Evolutionary conservation across 768 basidiomycete genomes (phyloP).

Genomic region (Leccinum disarticulatum): DNA sequence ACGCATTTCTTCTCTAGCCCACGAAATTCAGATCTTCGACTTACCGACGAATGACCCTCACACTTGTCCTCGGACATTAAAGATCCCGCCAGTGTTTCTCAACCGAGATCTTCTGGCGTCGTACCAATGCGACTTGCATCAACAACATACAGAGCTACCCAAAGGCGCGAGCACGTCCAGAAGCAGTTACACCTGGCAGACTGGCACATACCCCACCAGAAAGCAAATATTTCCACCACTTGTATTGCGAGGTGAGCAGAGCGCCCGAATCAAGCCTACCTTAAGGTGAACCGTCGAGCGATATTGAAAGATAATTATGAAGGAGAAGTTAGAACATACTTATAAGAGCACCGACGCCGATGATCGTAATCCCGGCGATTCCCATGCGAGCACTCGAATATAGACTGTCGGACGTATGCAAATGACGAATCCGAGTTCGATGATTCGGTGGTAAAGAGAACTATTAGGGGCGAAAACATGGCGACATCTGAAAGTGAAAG

Average conservation of each 20-base stretch:
- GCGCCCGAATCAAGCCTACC: conserved; percentile 49
- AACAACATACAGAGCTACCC: conserved; percentile 6
- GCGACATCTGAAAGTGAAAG: conserved; percentile 33
- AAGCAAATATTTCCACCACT: conserved; percentile 56
- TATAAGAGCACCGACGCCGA: conserved; percentile 22
- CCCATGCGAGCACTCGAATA: conserved; percentile 24
- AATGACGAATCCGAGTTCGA: conserved; percentile 48
- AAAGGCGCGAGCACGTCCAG: not conserved
- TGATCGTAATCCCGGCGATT: conserved; percentile 5
- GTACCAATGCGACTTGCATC: conserved; percentile 3
- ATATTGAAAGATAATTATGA: not conserved
- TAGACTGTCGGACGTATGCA: not conserved
- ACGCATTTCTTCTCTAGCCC: no score
- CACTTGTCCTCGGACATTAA: not conserved
- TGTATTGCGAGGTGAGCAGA: conserved; percentile 47
- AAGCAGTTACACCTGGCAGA: not conserved
- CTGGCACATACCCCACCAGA: conserved; percentile 43
- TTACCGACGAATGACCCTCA: not conserved
- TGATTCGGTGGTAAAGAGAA: conserved; percentile 43
- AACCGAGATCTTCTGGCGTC: not conserved
- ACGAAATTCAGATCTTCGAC: no score
- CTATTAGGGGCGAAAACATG: conserved; percentile 42
- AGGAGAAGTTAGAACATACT: conserved; percentile 20
- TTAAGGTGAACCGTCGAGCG: conserved; percentile 6
- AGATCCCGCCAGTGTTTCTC: not conserved